These are phyloP conservation scores for Postia placenta DNA, from an alignment of 768 basidiomycete species.

Conservation along the genomic window DNA sequence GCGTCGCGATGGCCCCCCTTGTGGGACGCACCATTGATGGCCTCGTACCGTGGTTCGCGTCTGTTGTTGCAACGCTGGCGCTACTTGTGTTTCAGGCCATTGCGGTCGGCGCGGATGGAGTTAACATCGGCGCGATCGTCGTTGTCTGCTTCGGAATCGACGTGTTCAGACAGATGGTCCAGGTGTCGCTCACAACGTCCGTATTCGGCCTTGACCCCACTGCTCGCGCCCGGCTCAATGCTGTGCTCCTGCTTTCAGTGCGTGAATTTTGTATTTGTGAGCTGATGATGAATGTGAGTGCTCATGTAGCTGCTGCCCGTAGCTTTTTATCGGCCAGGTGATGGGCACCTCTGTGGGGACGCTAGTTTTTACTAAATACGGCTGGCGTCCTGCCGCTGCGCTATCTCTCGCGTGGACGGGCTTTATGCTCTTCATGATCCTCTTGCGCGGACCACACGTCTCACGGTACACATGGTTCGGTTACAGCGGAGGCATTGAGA, in stretches of 20 bases:
- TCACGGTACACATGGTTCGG: constrained; percentile 56
- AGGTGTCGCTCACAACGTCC: constrained; percentile 57
- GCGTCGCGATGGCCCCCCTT: constrained; percentile 62
- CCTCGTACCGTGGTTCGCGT: constrained; percentile 74
- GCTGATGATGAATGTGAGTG: not conserved
- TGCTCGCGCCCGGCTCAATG: constrained; percentile 58
- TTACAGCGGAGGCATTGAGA: constrained; percentile 44
- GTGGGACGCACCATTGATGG: constrained; percentile 64
- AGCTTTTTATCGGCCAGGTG: constrained; percentile 74
- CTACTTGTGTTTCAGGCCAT: constrained; percentile 52
- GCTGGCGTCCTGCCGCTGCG: constrained; percentile 64
- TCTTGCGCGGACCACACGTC: constrained; percentile 64
- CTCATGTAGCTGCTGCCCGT: not conserved
- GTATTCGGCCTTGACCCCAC: constrained; percentile 29
- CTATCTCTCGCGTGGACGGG: constrained; percentile 55
- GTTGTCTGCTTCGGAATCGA: constrained; percentile 70
- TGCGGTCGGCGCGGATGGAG: constrained; percentile 64
- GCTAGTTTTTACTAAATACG: constrained; percentile 57
- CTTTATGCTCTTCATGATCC: constrained; percentile 49
- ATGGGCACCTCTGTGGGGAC: constrained; percentile 77
- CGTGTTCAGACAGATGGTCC: constrained; percentile 65
- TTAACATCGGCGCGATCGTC: constrained; percentile 65
- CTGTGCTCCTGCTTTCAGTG: constrained; percentile 66
- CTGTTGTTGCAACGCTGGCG: constrained; percentile 45
- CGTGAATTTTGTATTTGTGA: constrained; percentile 13